Evolutionary conservation across 352 stramenopile species (phyloP), one percentile per base, ranked within the genome.

Genomic region (Phytophthora niederhauseri): DNA sequence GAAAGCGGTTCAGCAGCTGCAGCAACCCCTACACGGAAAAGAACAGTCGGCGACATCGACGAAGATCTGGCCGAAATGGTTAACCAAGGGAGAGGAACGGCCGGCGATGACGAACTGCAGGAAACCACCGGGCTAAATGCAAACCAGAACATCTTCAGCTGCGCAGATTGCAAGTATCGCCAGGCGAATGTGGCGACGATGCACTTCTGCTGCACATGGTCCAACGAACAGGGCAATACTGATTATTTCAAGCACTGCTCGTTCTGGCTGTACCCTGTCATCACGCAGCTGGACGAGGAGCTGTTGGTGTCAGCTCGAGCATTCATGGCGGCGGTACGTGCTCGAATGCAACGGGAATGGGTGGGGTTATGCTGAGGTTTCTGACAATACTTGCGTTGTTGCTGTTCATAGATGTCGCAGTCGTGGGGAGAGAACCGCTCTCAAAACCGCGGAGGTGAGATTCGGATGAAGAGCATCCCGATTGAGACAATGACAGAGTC

Each of bases 241-340:
- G 89, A 95, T 61, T 97, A 97, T 71, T 97, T 95, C 52, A 90
- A 97, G 72, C 89, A 97, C 67, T 97, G 80, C 57, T 96, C 86
- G 5, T 92, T 96, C 48, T 95, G 87, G 85, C 66, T 96, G 60
- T 90, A 93, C 54, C 90, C 90, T 15, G 81, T 97, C 30, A 91
- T 93, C 48, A 87, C 85, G 22, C 88, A 96, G 55, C 51, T 97
- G 15, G 90, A 97, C 49, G 90, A 97, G 89, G 90, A 97, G 28
- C 59, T 95, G 0, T 64, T 97, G 15, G 77, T 93, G 34, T 84
- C 89, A 30, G 81, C 83, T 45, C 81, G 87, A 52, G 83, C 82
- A 31, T 97, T 97, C 66, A 66, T 95, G 53, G 89, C 78, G 64
- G 72, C 84, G 57, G 87, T 94, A 81, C 58, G 63, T 17, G n/a